Conservation (phyloP, 768 basidiomycete genomes). For the Lentinus brumalis region DNA sequence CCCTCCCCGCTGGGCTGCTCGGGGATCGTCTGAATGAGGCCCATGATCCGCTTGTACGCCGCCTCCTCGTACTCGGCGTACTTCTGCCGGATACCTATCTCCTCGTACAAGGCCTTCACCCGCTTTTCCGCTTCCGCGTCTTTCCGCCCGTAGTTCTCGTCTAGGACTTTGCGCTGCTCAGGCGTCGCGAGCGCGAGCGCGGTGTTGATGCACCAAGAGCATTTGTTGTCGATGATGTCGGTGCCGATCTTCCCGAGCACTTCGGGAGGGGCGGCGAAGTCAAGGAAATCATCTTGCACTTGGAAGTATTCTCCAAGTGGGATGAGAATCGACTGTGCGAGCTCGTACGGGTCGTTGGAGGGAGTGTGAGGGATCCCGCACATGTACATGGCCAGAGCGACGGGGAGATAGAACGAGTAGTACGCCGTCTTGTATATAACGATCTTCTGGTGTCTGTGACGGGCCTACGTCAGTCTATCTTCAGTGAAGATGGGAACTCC, state of each 20-base stretch:
- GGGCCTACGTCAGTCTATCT: background rate
- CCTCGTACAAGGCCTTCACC: conserved; percentile 74
- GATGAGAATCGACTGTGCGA: conserved; percentile 80
- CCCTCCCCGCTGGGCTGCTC: conserved; percentile 47
- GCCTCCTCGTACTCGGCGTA: conserved; percentile 83
- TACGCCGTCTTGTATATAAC: conserved; percentile 97
- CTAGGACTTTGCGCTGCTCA: conserved; percentile 60
- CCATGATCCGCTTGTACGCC: conserved; percentile 64
- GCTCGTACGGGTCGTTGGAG: conserved; percentile 62
- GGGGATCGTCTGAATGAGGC: conserved; percentile 71
- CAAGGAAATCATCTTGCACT: conserved; percentile 96
- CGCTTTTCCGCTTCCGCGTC: conserved; percentile 54
- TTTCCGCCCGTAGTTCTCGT: conserved; percentile 68
- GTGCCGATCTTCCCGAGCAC: conserved; percentile 96
- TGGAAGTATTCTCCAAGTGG: conserved; percentile 99
- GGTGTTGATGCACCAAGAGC: conserved; percentile 93
- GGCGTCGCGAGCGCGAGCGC: conserved; percentile 64
- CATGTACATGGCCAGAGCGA: conserved; percentile 90
- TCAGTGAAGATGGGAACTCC: background rate
- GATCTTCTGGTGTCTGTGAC: conserved; percentile 79
- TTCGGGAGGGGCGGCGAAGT: conserved; percentile 88
- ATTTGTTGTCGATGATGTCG: conserved; percentile 99
- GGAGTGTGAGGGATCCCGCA: conserved; percentile 58
- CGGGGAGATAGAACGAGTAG: conserved; percentile 98
- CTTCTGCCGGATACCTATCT: conserved; percentile 60